Evolutionary conservation across 441 rosid species (phyloP), one percentile per base, ranked within the genome.

Genomic region (Aquilaria agallochum): DNA sequence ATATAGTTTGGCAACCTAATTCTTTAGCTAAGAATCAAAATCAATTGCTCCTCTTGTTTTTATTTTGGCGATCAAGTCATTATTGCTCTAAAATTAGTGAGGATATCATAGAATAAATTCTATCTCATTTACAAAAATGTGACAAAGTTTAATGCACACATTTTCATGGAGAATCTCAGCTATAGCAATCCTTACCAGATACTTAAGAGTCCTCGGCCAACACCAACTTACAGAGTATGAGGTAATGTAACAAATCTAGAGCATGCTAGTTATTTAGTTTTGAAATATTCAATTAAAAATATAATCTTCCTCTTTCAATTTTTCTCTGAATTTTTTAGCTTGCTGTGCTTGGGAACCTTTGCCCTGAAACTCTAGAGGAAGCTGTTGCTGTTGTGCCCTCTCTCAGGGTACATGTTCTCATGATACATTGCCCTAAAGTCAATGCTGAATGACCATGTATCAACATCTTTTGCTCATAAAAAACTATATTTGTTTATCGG

Each of bases 361-460:
- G 77, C 57, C 77, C 77, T 5, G 70, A 68, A 48, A 68, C 67
- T 34, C 73, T 68, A 11, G 77, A 68, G 65, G 77, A 73, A 64
- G 77, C 77, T 53, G 53, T 65, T 54, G 73, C 77, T 27, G 66
- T 68, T 66, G 77, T 73, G 31, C 77, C 73, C 14, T 68, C 77
- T 12, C 58, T 73, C 63, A 65, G 68, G 73, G 77, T 72, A 57
- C 27, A 20, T 20, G 27, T 20, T 20, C 27, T 20, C 27, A 20
- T 20, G 27, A 20, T 20, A 20, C 1, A 20, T 20, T 20, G 27
- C 27, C 27, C 27, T 20, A 20, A 20, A 20, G 27, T 20, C 27
- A 20, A 20, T 20, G 27, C 27, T 20, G 27, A 20, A 20, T 20
- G 27, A 20, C 27, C 27, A 20, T 20, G 27, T 20, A 20, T 20